Percentiles rank a stretch among this genome's conserved stretches.
phyloP scores from a whole-genome alignment of 331 rosid species.

The Stylosanthes scabra region DNA sequence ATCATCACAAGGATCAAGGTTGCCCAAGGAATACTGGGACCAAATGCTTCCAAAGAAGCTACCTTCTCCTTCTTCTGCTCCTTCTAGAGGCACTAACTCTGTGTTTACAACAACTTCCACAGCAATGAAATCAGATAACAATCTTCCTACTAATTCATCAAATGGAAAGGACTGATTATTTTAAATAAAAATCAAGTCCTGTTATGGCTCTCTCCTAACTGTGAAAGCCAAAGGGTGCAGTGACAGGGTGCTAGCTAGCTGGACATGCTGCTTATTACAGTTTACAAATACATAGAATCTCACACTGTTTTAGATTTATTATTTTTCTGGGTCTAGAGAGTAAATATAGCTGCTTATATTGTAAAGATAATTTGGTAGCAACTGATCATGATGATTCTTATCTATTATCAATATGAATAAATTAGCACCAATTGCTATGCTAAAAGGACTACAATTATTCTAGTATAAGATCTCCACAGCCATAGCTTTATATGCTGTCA shows the following conservation, averaged over 20 bases:
- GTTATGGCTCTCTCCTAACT: constrained; percentile 14
- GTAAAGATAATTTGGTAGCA: constrained; percentile 52
- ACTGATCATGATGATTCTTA: constrained; percentile 30
- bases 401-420: constrained; percentile 21
- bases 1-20: constrained; percentile 72
- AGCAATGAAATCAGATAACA: constrained; percentile 39
- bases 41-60: constrained; percentile 97
- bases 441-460: constrained; percentile 11
- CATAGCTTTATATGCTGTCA: too few species aligned
- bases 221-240: constrained; percentile 32
- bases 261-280: too few species aligned
- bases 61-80: constrained; percentile 83
- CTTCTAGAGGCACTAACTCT: constrained; percentile 82
- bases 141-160: constrained; percentile 38
- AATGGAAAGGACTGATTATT: constrained; percentile 69
- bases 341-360: constrained; percentile 24
- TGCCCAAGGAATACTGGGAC: constrained; percentile 61
- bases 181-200: background rate
- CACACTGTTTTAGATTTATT: constrained; percentile 41
- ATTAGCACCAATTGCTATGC: constrained; percentile 35
- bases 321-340: constrained; percentile 30
- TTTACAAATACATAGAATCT: constrained; percentile 31
- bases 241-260: too few species aligned
- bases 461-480: too few species aligned
- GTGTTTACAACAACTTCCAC: constrained; percentile 50